These are phyloP conservation scores for Phoma sp. DNA, from an alignment of 2,329 filamentous ascomycete species.

Conservation along the genomic window DNA sequence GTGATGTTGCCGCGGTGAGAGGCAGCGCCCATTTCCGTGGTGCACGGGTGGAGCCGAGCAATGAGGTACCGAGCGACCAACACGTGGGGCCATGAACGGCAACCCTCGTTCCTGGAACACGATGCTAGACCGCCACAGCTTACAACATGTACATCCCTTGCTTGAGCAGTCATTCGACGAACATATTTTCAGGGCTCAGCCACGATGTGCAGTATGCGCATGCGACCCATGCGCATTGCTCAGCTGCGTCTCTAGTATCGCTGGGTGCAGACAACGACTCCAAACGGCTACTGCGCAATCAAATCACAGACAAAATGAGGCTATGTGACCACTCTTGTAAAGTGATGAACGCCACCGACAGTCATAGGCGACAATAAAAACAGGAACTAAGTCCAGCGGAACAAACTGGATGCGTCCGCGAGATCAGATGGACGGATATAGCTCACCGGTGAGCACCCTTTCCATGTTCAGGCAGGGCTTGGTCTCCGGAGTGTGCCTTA, in stretches of 20 bases:
- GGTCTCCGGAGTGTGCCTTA: neutral
- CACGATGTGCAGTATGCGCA: too few relatives aligned
- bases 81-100: slow-evolving; percentile 30
- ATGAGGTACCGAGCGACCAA: slow-evolving; percentile 25
- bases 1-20: neutral
- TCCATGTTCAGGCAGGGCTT: slow-evolving; percentile 13
- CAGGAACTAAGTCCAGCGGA: neutral
- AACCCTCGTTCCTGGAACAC: neutral
- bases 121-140: slow-evolving; percentile 1
- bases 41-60: slow-evolving; percentile 20
- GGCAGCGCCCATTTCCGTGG: neutral
- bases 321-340: neutral
- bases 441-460: slow-evolving; percentile 26
- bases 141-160: neutral
- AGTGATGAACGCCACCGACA: slow-evolving; percentile 2
- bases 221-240: too few relatives aligned
- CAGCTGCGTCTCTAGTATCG: neutral
- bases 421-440: neutral
- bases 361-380: neutral
- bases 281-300: neutral
- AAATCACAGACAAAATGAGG: neutral
- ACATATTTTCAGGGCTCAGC: too few relatives aligned
- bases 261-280: neutral
- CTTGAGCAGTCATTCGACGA: neutral
- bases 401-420: neutral